Base-by-base conservation (phyloP, 768 basidiomycete genomes). In the Auricularia heimuer region DNA sequence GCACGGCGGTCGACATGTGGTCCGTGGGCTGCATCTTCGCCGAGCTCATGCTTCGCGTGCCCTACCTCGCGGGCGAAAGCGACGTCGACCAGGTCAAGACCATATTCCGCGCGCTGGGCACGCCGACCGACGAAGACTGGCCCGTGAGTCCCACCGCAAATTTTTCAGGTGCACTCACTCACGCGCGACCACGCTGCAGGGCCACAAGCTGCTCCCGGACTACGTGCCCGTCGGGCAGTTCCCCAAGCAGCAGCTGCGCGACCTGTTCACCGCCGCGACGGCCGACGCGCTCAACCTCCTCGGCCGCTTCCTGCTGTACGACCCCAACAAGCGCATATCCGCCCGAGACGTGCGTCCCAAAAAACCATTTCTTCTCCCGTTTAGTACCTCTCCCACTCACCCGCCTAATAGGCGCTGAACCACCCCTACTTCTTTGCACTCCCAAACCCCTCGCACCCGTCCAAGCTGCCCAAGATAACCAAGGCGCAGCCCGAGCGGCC, bases 1-100 rank as follows among this genome's bases (percentile, higher is more conserved):
- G 92, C 70, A 87, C 92, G 1, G 89, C 89, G 0, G 94, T 97
- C 65, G 96, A 99, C 74, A 85, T 94, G 37, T 99, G 96, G 96
- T 97, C 95, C 10, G 89, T 97, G 3, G 96, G 96, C 0, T 97
- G 94, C 68, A 99, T 99, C 68, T 96, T 98, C 71, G 93, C 96
- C 3, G 97, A 99, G 73, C 83, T 98, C 62, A 96, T 98, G 90
- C 79, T 98, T 39, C 86, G 97, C 16, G 94, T 90, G 33, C 97
- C 97, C 1, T 99, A 97, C 71, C 82, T 98, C 34, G 88, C 97
- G 1, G 97, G 95, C 18, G 95, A 97, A 69, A 90, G 86, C 62
- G 97, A 98, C 74, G 89, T 99, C 84, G 96, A 97, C 75, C 97
- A 99, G 72, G 77, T 99, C 37, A 95, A 94, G 74, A 92, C 89